phyloP scores from a whole-genome alignment of 2,329 filamentous ascomycete genomes.

The Fusarium burgessii region DNA sequence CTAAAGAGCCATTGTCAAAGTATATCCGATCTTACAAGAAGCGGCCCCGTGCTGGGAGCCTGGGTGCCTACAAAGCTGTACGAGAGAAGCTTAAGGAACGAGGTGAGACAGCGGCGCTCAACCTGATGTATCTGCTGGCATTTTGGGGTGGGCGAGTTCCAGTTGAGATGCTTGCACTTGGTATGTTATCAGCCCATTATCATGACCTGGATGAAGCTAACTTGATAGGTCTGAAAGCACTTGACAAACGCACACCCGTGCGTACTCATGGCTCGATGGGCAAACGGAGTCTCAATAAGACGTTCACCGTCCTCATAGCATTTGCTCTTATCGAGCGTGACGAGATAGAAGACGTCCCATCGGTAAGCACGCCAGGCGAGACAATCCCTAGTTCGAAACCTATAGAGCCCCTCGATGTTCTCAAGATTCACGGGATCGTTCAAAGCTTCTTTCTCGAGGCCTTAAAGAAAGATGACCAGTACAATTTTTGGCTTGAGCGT shows the following conservation, averaged over 20 bases:
- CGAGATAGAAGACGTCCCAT: conserved; percentile 41
- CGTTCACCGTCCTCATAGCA: conserved; percentile 42
- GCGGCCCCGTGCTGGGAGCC: conserved; percentile 34
- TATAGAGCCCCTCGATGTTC: conserved; percentile 38
- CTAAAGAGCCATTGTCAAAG: conserved; percentile 41
- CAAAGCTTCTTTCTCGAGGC: conserved; percentile 43
- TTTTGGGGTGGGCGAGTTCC: conserved; percentile 43
- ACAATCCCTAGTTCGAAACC: conserved; percentile 6
- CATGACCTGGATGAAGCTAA: neutral
- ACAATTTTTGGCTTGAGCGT: conserved; percentile 42
- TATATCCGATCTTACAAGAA: conserved; percentile 42
- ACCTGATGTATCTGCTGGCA: conserved; percentile 42
- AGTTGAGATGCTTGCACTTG: conserved; percentile 43
- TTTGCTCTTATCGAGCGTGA: conserved; percentile 45
- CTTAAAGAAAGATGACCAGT: conserved; percentile 34
- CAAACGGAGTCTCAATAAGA: conserved; percentile 43
- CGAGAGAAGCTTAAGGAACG: conserved; percentile 39
- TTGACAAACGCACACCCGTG: conserved; percentile 42
- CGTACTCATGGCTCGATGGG: conserved; percentile 35
- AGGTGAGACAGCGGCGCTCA: conserved; percentile 42
- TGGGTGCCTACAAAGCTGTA: conserved; percentile 43
- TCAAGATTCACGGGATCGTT: conserved; percentile 42
- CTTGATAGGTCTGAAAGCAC: conserved; percentile 31
- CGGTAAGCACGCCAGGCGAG: conserved; percentile 24
- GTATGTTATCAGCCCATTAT: neutral